Conservation (phyloP, 2,329 filamentous ascomycete species). For the Exophiala spinifera region DNA sequence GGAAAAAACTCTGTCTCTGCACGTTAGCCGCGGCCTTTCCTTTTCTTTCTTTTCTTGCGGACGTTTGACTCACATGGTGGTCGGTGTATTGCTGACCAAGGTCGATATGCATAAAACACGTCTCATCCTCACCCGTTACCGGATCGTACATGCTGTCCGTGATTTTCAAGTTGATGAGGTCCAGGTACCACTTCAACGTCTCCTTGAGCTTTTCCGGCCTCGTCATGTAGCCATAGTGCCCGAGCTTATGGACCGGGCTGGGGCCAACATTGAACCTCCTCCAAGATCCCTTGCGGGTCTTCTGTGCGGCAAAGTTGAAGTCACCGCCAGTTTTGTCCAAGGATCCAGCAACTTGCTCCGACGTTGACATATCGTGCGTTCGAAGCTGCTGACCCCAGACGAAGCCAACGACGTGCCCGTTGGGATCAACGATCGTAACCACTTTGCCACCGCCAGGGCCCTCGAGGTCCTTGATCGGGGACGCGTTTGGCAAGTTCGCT, state of each 20-base stretch:
- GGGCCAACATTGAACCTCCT: constrained; percentile 45
- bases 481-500: no score
- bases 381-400: no score
- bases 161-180: constrained; percentile 45
- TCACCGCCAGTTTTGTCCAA: no score
- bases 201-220: constrained; percentile 32
- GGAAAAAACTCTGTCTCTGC: constrained; percentile 17
- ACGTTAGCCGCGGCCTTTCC: constrained; percentile 10
- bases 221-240: constrained; percentile 46
- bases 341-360: no score
- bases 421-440: no score
- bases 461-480: no score
- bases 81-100: constrained; percentile 46
- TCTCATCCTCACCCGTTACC: constrained; percentile 30
- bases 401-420: no score
- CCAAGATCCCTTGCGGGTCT: constrained; percentile 37
- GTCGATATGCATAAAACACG: constrained; percentile 52
- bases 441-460: no score
- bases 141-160: constrained; percentile 40
- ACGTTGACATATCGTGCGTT: no score
- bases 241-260: constrained; percentile 48
- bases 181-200: constrained; percentile 42
- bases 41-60: no score
- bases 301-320: constrained; percentile 35
- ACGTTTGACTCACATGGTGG: constrained; percentile 48